Conservation (phyloP, 257 asterid genomes). For the Solanum pinnatisectum region DNA sequence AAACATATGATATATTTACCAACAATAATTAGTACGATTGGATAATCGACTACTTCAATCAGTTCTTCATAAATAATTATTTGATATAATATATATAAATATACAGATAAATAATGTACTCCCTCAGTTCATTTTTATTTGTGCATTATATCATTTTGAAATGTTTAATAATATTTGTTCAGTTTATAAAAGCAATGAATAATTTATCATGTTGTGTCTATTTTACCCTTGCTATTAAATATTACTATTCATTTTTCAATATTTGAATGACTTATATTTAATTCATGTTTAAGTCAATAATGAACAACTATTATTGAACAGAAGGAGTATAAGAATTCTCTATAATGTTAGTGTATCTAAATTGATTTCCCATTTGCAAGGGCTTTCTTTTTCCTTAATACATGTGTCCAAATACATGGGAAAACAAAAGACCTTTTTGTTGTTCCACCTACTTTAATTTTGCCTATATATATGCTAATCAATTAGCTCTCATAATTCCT, state of each 20-base stretch:
- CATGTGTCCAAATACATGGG: not conserved
- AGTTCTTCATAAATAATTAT: not conserved
- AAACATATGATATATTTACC: not conserved
- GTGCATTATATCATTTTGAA: not conserved
- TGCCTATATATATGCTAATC: not conserved
- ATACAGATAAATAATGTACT: not conserved
- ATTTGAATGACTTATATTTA: no score
- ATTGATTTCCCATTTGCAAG: not conserved
- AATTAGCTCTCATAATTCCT: not conserved
- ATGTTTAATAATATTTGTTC: no score
- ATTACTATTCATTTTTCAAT: no score
- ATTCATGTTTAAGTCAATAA: no score
- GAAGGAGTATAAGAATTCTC: not conserved
- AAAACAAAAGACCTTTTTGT: not conserved
- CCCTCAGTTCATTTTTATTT: no score
- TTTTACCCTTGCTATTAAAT: not conserved
- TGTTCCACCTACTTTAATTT: not conserved
- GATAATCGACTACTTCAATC: not conserved
- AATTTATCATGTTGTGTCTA: no score
- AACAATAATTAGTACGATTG: not conserved
- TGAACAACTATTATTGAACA: no score
- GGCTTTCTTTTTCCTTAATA: not conserved
- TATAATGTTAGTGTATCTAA: not conserved
- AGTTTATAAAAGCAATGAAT: no score
- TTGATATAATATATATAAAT: not conserved